Conservation (phyloP, 345 rosid species). For the Citrus maxima region DNA sequence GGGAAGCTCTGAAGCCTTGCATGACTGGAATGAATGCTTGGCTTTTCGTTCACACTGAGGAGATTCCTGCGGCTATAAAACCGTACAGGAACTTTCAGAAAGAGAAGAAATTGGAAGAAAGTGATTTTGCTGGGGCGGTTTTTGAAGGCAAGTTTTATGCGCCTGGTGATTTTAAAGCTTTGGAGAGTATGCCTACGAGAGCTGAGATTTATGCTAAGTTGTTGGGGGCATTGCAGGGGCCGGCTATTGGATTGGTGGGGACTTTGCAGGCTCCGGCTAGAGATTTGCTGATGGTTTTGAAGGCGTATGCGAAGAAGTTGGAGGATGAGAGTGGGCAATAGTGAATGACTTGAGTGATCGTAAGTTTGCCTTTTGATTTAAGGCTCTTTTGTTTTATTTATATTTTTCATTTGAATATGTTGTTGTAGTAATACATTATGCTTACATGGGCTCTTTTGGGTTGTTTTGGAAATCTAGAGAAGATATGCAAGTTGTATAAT, state of each 20-base stretch:
- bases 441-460: background rate
- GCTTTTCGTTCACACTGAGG: conserved; percentile 89
- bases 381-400: background rate
- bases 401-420: background rate
- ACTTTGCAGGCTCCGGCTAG: conserved; percentile 90
- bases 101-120: conserved; percentile 65
- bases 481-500: conserved; percentile 4
- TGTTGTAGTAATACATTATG: conserved; percentile 1
- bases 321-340: conserved; percentile 73
- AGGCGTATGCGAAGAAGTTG: conserved; percentile 84
- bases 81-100: conserved; percentile 79
- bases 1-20: conserved; percentile 84
- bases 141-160: conserved; percentile 89
- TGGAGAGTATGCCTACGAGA: conserved; percentile 80
- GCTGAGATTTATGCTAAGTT: conserved; percentile 86
- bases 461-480: background rate
- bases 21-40: conserved; percentile 98
- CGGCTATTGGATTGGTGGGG: conserved; percentile 70
- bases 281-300: conserved; percentile 74
- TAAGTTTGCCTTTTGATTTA: conserved; percentile 9
- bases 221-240: conserved; percentile 73
- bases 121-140: conserved; percentile 85
- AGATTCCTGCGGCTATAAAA: conserved; percentile 75
- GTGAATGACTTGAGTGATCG: background rate
- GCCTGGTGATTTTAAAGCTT: conserved; percentile 65